A percentile compares a stretch with the other conserved stretches of the same genome.
These are phyloP conservation scores for Phaffia australis DNA, from an alignment of 768 basidiomycete species.

Conservation along the genomic window DNA sequence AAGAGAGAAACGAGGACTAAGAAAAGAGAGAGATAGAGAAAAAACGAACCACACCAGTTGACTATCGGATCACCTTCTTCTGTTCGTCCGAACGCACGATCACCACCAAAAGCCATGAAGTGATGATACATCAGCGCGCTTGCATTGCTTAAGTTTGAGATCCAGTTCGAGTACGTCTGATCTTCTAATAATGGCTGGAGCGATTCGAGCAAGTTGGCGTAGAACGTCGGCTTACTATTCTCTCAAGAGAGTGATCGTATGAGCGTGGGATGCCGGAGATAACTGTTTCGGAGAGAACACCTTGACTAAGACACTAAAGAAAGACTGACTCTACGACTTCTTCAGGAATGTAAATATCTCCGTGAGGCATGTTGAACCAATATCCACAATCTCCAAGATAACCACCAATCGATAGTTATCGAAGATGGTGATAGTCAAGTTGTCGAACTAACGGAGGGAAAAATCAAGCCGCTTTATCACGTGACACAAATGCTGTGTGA, in stretches of 20 bases:
- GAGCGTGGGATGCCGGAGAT: background rate
- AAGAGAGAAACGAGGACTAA: background rate
- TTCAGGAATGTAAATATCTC: constrained; percentile 20
- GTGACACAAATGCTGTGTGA: no score
- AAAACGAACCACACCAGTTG: constrained; percentile 79
- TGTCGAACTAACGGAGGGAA: no score
- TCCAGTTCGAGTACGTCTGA: constrained; percentile 45
- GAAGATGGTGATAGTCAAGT: no score
- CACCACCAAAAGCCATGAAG: constrained; percentile 59
- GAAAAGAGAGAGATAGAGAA: background rate
- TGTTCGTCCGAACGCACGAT: constrained; percentile 48
- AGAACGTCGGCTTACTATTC: constrained; percentile 59
- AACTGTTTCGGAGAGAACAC: constrained; percentile 24
- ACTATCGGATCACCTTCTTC: constrained; percentile 51
- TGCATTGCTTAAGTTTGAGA: constrained; percentile 78
- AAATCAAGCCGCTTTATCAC: no score
- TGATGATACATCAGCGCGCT: constrained; percentile 70
- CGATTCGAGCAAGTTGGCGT: constrained; percentile 61
- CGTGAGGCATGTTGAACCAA: constrained; percentile 14
- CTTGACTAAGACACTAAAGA: background rate
- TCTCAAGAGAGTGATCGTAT: constrained; percentile 1
- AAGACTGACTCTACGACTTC: constrained; percentile 11
- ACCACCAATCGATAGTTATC: no score
- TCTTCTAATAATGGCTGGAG: constrained; percentile 53
- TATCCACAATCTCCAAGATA: no score